These are phyloP conservation scores for Ophiostoma ips DNA, from an alignment of 2,329 filamentous ascomycete species.

Conservation along the genomic window DNA sequence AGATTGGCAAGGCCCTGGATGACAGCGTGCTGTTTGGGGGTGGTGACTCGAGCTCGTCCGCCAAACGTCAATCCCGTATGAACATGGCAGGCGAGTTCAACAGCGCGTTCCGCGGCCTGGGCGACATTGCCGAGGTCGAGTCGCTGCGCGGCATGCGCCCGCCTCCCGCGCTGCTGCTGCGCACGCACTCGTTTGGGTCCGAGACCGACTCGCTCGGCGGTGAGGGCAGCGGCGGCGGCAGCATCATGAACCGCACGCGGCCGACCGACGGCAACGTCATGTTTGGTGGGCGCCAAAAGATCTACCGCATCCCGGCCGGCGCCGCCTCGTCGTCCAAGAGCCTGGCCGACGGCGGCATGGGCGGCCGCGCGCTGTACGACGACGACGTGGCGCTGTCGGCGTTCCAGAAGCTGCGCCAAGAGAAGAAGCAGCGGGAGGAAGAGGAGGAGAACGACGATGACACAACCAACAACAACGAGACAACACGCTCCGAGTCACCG, in stretches of 20 bases:
- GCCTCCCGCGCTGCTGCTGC: constrained; percentile 41
- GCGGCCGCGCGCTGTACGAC: constrained; percentile 63
- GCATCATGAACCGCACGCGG: constrained; percentile 72
- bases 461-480: constrained; percentile 18
- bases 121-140: constrained; percentile 83
- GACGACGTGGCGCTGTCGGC: constrained; percentile 72
- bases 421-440: constrained; percentile 29
- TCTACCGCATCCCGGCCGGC: constrained; percentile 66
- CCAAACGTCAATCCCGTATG: constrained; percentile 60
- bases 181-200: constrained; percentile 51
- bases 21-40: constrained; percentile 64
- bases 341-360: constrained; percentile 36
- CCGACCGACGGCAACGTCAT: constrained; percentile 82
- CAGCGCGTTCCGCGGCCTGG: constrained; percentile 41
- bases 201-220: constrained; percentile 47
- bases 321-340: constrained; percentile 30
- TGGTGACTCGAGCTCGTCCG: constrained; percentile 18
- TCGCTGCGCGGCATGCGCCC: constrained; percentile 44
- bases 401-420: constrained; percentile 62
- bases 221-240: constrained; percentile 32
- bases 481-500: constrained; percentile 39
- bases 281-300: constrained; percentile 90
- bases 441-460: constrained; percentile 16
- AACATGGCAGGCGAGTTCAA: constrained; percentile 51
- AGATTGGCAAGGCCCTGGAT: constrained; percentile 86